Conservation (phyloP, 805 yeast species). For the Saccharomycopsis lassenensis region DNA sequence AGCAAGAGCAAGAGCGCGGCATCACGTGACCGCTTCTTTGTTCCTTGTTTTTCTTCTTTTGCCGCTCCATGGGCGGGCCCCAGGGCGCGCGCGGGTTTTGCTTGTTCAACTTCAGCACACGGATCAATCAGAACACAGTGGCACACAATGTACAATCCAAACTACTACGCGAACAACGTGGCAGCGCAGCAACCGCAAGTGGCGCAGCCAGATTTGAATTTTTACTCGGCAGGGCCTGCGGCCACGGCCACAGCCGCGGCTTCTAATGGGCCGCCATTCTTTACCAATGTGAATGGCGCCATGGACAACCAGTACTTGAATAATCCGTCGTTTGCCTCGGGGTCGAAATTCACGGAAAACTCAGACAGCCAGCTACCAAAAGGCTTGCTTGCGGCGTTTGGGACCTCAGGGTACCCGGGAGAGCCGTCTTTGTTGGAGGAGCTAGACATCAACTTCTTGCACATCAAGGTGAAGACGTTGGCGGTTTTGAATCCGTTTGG, state of each 20-base stretch:
- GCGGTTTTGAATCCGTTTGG: constrained; percentile 67
- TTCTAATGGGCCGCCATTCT: constrained; percentile 13
- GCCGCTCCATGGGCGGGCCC: no score
- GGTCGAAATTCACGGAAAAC: constrained; percentile 10
- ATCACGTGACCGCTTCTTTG: no score
- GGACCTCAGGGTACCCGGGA: constrained; percentile 88
- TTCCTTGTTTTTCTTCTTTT: no score
- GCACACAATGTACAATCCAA: constrained; percentile 13
- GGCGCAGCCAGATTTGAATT: constrained; percentile 11
- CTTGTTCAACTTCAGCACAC: no score
- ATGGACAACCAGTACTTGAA: constrained; percentile 18
- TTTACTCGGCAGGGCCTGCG: constrained; percentile 10
- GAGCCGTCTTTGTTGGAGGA: constrained; percentile 91
- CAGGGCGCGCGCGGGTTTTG: no score
- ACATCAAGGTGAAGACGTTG: constrained; percentile 72
- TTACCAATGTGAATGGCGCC: constrained; percentile 13
- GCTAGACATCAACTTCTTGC: constrained; percentile 83
- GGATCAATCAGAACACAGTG: no score
- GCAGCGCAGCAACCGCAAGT: neutral
- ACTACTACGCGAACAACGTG: constrained; percentile 7
- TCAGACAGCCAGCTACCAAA: constrained; percentile 36
- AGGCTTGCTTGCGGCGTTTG: constrained; percentile 85
- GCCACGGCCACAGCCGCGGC: neutral
- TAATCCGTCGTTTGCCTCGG: constrained; percentile 10
- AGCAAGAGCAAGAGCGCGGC: no score